Evolutionary conservation across 2,329 filamentous ascomycete species (phyloP).

Genomic region (Pyricularia sp.): DNA sequence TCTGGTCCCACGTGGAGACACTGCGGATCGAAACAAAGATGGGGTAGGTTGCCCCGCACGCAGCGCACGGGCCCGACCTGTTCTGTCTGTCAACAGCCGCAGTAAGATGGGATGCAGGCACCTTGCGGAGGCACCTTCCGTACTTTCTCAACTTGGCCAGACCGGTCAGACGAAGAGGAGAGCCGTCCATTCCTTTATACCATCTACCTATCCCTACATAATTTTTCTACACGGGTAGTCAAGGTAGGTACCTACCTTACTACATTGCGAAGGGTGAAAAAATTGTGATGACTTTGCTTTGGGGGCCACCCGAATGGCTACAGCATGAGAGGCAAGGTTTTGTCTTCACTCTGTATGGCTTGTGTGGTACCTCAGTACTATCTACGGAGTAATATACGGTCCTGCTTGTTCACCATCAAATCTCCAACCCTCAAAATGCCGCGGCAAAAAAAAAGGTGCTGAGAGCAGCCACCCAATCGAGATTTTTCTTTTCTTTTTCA

Average conservation of each 20-base stretch:
- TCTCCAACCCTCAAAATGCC: neutral
- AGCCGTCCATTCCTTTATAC: neutral
- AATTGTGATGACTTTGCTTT: neutral
- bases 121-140: neutral
- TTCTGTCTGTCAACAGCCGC: neutral
- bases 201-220: neutral
- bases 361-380: too few species aligned
- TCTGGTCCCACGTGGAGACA: neutral
- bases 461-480: neutral
- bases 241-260: neutral
- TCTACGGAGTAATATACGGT: neutral
- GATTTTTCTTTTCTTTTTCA: neutral
- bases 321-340: neutral
- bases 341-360: neutral
- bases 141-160: neutral
- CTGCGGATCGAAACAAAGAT: neutral
- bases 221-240: neutral
- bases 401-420: neutral
- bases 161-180: neutral
- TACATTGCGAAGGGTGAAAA: neutral
- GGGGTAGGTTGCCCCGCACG: neutral
- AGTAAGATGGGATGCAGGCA: neutral
- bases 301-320: neutral
- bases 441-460: neutral
- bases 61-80: neutral